A percentile compares a stretch with the other conserved stretches of the same genome.
phyloP scores from a whole-genome alignment of 1,139 yeast genomes.

The Candida sanyaensis region DNA sequence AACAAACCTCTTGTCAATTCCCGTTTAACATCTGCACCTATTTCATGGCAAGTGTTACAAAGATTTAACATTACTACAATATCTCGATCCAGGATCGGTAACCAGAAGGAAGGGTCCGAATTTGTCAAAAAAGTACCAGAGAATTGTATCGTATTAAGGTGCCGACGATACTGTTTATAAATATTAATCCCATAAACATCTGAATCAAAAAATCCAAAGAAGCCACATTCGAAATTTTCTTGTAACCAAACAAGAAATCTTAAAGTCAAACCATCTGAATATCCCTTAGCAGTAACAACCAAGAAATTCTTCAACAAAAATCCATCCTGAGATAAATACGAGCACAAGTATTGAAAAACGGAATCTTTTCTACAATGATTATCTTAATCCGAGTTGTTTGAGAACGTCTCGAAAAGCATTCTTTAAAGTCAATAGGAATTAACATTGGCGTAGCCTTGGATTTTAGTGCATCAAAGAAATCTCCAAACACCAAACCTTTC shows the following conservation, averaged over 20 bases:
- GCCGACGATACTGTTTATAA: conserved; percentile 33
- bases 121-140: conserved; percentile 42
- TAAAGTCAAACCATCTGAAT: conserved; percentile 46
- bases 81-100: conserved; percentile 36
- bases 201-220: conserved; percentile 44
- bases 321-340: conserved; percentile 15
- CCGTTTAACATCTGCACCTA: conserved; percentile 15
- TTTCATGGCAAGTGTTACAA: conserved; percentile 12
- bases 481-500: conserved; percentile 59
- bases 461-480: conserved; percentile 12
- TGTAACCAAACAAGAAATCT: conserved; percentile 19
- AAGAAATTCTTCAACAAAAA: conserved; percentile 18
- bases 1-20: conserved; percentile 59
- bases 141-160: conserved; percentile 12
- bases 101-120: conserved; percentile 31
- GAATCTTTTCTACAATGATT: conserved; percentile 71
- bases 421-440: conserved; percentile 23
- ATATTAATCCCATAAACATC: conserved; percentile 76
- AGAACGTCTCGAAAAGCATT: not conserved
- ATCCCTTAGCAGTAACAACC: conserved; percentile 67
- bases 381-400: conserved; percentile 17
- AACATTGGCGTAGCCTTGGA: conserved; percentile 23
- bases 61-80: conserved; percentile 31
- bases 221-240: conserved; percentile 21
- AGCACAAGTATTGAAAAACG: conserved; percentile 37